Base-by-base conservation (phyloP, 2,329 filamentous ascomycete genomes). In the Fusarium subtropicale region DNA sequence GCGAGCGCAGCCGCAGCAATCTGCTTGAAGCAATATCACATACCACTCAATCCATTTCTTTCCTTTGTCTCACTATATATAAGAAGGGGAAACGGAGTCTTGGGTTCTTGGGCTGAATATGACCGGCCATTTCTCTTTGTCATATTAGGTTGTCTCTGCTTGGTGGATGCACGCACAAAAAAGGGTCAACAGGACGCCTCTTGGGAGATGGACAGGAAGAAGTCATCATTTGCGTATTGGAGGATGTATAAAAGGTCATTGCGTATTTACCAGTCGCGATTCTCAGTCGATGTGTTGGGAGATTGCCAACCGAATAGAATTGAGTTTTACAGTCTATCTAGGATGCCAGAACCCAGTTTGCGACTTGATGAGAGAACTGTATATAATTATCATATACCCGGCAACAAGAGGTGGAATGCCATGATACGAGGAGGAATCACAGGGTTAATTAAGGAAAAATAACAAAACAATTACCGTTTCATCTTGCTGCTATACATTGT, bases 11-110 rank as follows among this genome's bases (percentile, higher is more conserved):
- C 70, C 64, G 63, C 66, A 62, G 63, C 68, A 62, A 73, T 67
- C 57, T 74, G 72, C 75, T 75, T 74, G 72, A 76, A 73, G 74
- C 76, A 72, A 68, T 60, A 67, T 62, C 57, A 62, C 68, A 74
- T 66, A 50, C 69, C 55, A 76, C 68, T 71, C 71, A 61, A 76
- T 67, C 69, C 75, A 67, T 64, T 71, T 71, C 60, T 76, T 77
- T 74, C 75, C 58, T 78, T 74, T 78, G 75, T 79, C 61, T 68
- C 53, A 69, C 33, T 72, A 74, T 68, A 73, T 69, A 74, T 71
- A 72, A 68, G 66, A 71, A 50, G 66, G 64, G 67, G 68, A 66
- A 62, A 56, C 55, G 76, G 76, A 72, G 74, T 74, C 63, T 53
- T 38, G 47, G 72, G 74, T 68, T 69, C 64, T 64, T 70, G 64